Base-by-base conservation (phyloP, 805 yeast species). In the Brettanomyces nanus region DNA sequence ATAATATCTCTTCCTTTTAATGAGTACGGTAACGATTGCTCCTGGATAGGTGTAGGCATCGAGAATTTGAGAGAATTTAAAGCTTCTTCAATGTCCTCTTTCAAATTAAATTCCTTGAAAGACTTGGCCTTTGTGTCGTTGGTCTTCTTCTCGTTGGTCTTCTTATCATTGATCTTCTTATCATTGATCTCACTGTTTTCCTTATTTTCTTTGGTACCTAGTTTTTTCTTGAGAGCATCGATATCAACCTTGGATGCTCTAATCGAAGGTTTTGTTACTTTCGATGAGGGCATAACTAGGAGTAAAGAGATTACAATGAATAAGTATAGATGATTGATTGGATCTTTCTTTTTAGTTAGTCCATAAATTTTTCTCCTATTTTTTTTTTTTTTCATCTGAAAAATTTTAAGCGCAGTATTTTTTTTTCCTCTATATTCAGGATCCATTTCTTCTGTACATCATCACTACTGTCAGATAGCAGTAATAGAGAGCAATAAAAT, bases 41-140 rank as follows among this genome's bases (percentile, higher is more conserved):
- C 73, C 63, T 90, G 98, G 58, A 90, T 92, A 9, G 97, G 95
- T 0, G 97, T 89, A 30, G 98, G 97, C 47, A 71, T 77, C 14
- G 74, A 66, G 59, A 70, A 92, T 40, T 85, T 82, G 63, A 92
- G 64, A 23, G 70, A 69, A 39, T 78, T 76, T 46, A 92, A 76
- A 0, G 97, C 81, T 48, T 85, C 92, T 22, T 85, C 60, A 19
- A 92, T 68, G 51, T 85, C 94, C 1, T 85, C 85, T 31, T 84
- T 79, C 36, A 85, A 62, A 13, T 81, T 74, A 38, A 84, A 62
- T 25, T 79, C 79, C 13, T 57, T 47, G 48, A 82, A 82, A 3
- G 60, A 40, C 27, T 48, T 31, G 25, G 40, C 41, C 17, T 43
- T 41, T 17, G 25, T 39, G 10, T 31, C 36, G 19, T 38, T 41